Evolutionary conservation across 345 rosid genomes (phyloP).

Genomic region (Cardamine resedifolia): DNA sequence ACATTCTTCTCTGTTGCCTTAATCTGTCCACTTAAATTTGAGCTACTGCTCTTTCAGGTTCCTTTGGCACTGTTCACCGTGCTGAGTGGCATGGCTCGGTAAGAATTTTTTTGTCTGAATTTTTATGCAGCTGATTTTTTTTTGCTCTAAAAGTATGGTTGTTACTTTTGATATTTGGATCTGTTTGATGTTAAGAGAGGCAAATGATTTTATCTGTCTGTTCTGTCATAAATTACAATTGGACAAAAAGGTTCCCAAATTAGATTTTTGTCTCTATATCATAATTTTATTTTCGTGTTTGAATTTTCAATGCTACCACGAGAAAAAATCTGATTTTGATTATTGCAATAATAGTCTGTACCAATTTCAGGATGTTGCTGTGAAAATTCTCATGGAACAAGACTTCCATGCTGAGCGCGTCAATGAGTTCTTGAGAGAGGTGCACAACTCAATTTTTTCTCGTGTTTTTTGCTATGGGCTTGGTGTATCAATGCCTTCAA

Average conservation of each 20-base stretch:
- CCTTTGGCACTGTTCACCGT: conserved; percentile 99
- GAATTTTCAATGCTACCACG: neutral
- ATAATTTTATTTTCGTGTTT: neutral
- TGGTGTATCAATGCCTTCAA: conserved; percentile 11
- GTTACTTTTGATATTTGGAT: conserved; percentile 1
- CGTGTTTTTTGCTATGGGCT: neutral
- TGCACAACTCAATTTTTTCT: conserved; percentile 29
- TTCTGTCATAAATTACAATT: neutral
- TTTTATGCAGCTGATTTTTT: neutral
- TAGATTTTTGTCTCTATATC: neutral
- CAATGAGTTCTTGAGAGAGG: conserved; percentile 97
- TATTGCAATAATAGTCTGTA: neutral
- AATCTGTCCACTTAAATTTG: conserved; percentile 23
- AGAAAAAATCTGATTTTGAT: neutral
- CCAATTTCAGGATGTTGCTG: conserved; percentile 90
- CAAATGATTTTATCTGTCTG: neutral
- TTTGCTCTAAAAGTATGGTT: neutral
- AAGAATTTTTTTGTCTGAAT: conserved; percentile 39
- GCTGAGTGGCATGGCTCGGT: conserved; percentile 99
- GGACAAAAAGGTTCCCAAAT: neutral
- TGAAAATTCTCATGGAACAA: conserved; percentile 99
- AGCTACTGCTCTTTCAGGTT: conserved; percentile 65
- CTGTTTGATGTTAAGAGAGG: conserved; percentile 8
- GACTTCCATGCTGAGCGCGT: conserved; percentile 84
- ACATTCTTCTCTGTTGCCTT: conserved; percentile 4